A percentile compares a stretch with the other conserved stretches of the same genome.
These are phyloP conservation scores for Diplogelasinospora grovesii DNA, from an alignment of 495 filamentous ascomycete genomes.

Conservation along the genomic window DNA sequence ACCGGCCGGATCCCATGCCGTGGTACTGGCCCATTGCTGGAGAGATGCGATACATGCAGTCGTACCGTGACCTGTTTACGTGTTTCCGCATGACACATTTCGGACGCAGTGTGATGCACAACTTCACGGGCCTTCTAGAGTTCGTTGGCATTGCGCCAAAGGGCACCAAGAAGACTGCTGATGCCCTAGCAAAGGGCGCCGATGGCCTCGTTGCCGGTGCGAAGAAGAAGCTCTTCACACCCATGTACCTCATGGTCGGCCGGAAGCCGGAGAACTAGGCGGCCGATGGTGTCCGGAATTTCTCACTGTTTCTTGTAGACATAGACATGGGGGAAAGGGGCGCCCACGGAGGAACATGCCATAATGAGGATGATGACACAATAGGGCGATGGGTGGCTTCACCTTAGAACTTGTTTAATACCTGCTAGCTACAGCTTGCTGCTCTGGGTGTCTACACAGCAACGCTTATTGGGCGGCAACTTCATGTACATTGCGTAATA, in stretches of 20 bases:
- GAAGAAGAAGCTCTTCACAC: slow-evolving; percentile 90
- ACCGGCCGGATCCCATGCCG: slow-evolving; percentile 66
- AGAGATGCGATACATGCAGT: slow-evolving; percentile 70
- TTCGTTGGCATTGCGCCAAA: slow-evolving; percentile 64
- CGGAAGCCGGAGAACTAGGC: slow-evolving; percentile 64
- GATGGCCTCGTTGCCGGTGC: slow-evolving; percentile 88
- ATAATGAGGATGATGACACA: no score
- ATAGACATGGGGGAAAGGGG: no score
- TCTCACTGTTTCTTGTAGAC: no score
- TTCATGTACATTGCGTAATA: no score
- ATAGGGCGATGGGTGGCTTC: no score
- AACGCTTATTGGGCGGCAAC: no score
- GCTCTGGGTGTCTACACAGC: no score
- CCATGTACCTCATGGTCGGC: slow-evolving; percentile 98
- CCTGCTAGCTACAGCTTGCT: no score
- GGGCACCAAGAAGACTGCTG: slow-evolving; percentile 93
- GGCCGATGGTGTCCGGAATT: not conserved
- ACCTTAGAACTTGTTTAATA: no score
- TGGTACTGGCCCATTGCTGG: slow-evolving; percentile 96
- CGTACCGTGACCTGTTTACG: slow-evolving; percentile 72
- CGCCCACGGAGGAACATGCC: no score
- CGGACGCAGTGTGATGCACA: slow-evolving; percentile 69
- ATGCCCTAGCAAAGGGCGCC: slow-evolving; percentile 73
- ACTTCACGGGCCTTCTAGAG: slow-evolving; percentile 75
- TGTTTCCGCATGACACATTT: slow-evolving; percentile 86